Evolutionary conservation across 371 early-diverging fungal genomes (phyloP), one percentile per base, ranked within the genome.

Genomic region (Umbelopsis sp.): DNA sequence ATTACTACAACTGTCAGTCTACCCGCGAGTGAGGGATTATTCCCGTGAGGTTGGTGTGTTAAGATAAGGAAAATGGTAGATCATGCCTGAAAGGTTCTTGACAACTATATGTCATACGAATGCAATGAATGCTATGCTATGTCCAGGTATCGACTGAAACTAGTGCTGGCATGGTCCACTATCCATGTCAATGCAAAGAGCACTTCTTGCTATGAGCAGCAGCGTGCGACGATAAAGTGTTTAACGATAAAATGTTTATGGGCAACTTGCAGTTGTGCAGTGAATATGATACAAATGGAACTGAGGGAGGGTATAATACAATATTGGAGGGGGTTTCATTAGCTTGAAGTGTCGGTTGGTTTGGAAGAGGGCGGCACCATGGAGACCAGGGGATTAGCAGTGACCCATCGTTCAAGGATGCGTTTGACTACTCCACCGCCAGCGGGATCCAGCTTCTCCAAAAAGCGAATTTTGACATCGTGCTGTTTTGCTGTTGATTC

Each of bases 391-490:
- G 69, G 44, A 16, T 38, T 45, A 3, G 70, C 65, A 20, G 51
- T 74, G 8, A 88, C 72, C 88, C 88, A 88, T 50, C 82, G 75
- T 62, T 86, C 82, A 20, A 88, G 63, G 20, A 88, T 77, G 0
- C 86, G 78, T 64, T 85, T 80, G 1, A 88, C 89, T 0, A 87
- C 81, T 0, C 84, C 86, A 9, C 84, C 87, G 2, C 85, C 86
- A 29, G 75, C 76, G 14, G 76, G 78, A 70, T 87, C 87, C 16
- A 87, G 66, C 18, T 86, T 84, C 48, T 88, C 89, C 38, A 87
- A 53, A 52, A 87, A 90, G 32, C 81, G 76, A 51, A 90, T 82
- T 12, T 73, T 76, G 38, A 90, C 78, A 20, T 66, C 53, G 25
- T 66, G 73, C 9, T 82, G 72, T 7, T 76, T 74, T 48, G 72